phyloP scores from a whole-genome alignment of 768 basidiomycete genomes.

The Suillus lakei region DNA sequence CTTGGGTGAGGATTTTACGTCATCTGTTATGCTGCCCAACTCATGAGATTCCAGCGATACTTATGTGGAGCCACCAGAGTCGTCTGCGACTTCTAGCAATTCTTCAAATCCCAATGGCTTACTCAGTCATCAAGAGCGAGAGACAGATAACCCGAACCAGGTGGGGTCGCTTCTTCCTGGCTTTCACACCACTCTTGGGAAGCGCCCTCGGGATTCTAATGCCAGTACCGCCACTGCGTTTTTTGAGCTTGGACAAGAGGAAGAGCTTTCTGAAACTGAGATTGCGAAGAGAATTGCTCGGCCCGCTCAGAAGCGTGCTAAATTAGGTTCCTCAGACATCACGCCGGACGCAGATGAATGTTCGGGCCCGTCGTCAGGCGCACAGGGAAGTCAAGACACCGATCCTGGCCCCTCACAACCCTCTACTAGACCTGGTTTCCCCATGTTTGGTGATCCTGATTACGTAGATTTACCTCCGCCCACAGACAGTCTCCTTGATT shows the following conservation, averaged over 20 bases:
- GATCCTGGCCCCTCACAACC: slow-evolving; percentile 14
- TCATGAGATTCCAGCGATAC: slow-evolving; percentile 27
- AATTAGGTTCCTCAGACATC: slow-evolving; percentile 26
- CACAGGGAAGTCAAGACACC: slow-evolving; percentile 22
- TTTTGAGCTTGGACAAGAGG: slow-evolving; percentile 49
- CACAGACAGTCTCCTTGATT: slow-evolving; percentile 55
- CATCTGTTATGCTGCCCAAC: slow-evolving; percentile 5
- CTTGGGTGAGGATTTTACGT: slow-evolving; percentile 27
- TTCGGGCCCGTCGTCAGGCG: slow-evolving; percentile 14
- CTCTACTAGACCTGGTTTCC: slow-evolving; percentile 31
- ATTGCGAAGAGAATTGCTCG: slow-evolving; percentile 43
- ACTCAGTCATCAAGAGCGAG: slow-evolving; percentile 3
- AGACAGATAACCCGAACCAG: slow-evolving; percentile 19
- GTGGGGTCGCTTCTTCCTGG: slow-evolving; percentile 36
- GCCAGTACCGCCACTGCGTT: slow-evolving; percentile 47
- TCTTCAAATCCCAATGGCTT: slow-evolving; percentile 24
- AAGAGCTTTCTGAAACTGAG: slow-evolving; percentile 40
- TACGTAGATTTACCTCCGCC: slow-evolving; percentile 51
- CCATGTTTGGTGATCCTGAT: slow-evolving; percentile 46
- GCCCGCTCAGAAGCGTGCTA: slow-evolving; percentile 60
- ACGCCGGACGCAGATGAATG: slow-evolving; percentile 29
- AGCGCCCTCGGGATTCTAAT: slow-evolving; percentile 61
- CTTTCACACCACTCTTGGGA: slow-evolving; percentile 60
- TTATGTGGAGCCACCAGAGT: slow-evolving; percentile 19
- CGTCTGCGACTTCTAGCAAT: slow-evolving; percentile 26